A percentile compares a stretch with the other conserved stretches of the same genome.
Conservation (phyloP, 805 yeast genomes). For the Schwanniomyces polymorphus region DNA sequence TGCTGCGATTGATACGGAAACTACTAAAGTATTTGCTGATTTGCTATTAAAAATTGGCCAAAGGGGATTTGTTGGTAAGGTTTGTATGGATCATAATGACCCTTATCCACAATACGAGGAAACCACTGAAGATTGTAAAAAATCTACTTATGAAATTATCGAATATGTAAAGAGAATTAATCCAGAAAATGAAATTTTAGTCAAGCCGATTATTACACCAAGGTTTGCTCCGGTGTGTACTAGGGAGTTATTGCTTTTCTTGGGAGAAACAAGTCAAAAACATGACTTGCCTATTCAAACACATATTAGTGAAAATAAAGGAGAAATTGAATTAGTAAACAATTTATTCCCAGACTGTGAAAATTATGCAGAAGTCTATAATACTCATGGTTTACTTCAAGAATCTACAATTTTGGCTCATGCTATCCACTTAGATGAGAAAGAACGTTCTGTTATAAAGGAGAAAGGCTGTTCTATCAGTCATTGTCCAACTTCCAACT, state of each 20-base stretch:
- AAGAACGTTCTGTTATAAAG: slow-evolving; percentile 62
- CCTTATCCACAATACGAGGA: slow-evolving; percentile 67
- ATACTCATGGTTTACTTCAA: slow-evolving; percentile 57
- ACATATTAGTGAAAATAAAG: slow-evolving; percentile 80
- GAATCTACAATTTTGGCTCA: slow-evolving; percentile 82
- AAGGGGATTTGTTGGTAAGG: slow-evolving; percentile 88
- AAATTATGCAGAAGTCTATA: slow-evolving; percentile 77
- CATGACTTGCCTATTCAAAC: slow-evolving; percentile 75
- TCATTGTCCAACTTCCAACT: slow-evolving; percentile 92
- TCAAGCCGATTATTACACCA: slow-evolving; percentile 84
- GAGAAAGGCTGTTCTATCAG: slow-evolving; percentile 66
- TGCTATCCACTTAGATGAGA: slow-evolving; percentile 70
- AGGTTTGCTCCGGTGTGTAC: slow-evolving; percentile 91
- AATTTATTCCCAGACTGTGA: slow-evolving; percentile 69
- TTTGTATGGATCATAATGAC: slow-evolving; percentile 86
- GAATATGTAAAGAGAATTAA: slow-evolving; percentile 55
- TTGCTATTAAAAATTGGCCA: slow-evolving; percentile 69
- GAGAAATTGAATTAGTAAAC: slow-evolving; percentile 73
- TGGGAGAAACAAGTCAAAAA: slow-evolving; percentile 57
- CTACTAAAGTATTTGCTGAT: slow-evolving; percentile 77
- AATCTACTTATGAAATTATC: slow-evolving; percentile 56
- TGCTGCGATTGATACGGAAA: slow-evolving; percentile 79
- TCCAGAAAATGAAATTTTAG: slow-evolving; percentile 46
- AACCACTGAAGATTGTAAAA: slow-evolving; percentile 51
- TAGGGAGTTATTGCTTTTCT: slow-evolving; percentile 54